phyloP scores from a whole-genome alignment of 345 rosid species.

The Dovyalis caffra region DNA sequence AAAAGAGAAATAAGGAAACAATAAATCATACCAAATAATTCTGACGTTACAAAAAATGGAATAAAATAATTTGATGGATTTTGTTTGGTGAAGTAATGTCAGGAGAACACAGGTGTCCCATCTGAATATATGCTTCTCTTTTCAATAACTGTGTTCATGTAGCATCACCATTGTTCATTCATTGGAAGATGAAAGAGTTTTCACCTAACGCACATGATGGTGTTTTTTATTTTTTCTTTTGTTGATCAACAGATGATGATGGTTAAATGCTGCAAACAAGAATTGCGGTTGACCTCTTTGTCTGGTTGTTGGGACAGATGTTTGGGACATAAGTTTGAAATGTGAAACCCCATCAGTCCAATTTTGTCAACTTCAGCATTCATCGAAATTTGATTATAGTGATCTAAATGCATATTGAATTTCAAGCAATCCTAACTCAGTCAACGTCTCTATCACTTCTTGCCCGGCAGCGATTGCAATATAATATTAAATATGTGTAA shows the following conservation, averaged over 20 bases:
- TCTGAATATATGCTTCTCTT: too few species aligned
- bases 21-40: too few species aligned
- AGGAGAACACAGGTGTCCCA: background rate
- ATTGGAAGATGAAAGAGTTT: too few species aligned
- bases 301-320: constrained; percentile 18
- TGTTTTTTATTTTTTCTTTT: too few species aligned
- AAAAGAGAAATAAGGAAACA: too few species aligned
- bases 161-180: too few species aligned
- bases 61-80: background rate
- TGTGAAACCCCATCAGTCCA: background rate
- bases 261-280: background rate
- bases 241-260: constrained; percentile 1
- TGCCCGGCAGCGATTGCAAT: background rate
- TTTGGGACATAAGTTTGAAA: too few species aligned
- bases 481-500: too few species aligned
- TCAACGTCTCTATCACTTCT: background rate
- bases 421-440: background rate
- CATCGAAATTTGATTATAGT: background rate
- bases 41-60: too few species aligned
- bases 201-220: too few species aligned
- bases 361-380: constrained; percentile 22
- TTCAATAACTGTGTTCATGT: too few species aligned
- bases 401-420: background rate
- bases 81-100: background rate
- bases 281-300: constrained; percentile 10